Evolutionary conservation across 805 yeast genomes (phyloP).

Genomic region (Saccharomycopsis fermentans): DNA sequence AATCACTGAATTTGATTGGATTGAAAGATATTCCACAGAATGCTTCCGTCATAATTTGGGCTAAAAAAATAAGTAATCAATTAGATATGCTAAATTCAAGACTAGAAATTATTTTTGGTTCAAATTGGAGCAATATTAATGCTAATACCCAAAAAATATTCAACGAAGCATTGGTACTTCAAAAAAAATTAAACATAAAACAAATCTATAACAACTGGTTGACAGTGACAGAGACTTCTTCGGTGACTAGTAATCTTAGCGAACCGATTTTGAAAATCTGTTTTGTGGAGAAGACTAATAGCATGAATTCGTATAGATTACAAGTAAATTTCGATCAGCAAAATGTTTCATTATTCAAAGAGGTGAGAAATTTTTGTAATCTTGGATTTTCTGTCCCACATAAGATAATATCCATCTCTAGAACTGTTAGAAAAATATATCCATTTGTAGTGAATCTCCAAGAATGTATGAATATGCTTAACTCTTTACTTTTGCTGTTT

Average conservation of each 20-base stretch:
- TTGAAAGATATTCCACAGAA: slow-evolving; percentile 38
- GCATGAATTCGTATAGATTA: slow-evolving; percentile 18
- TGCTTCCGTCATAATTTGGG: slow-evolving; percentile 41
- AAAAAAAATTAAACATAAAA: slow-evolving; percentile 37
- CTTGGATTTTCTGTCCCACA: slow-evolving; percentile 52
- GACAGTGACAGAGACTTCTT: slow-evolving; percentile 17
- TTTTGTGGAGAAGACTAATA: slow-evolving; percentile 19
- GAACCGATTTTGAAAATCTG: slow-evolving; percentile 34
- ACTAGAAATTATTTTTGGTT: slow-evolving; percentile 44
- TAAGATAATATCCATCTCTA: slow-evolving; percentile 35
- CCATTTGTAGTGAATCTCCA: slow-evolving; percentile 46
- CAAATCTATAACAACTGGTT: slow-evolving; percentile 42
- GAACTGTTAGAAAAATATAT: slow-evolving; percentile 39
- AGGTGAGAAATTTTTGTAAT: slow-evolving; percentile 39
- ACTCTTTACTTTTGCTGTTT: slow-evolving; percentile 24
- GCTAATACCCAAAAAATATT: slow-evolving; percentile 60
- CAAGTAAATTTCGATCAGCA: slow-evolving; percentile 38
- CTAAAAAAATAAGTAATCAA: slow-evolving; percentile 38
- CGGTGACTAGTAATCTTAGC: slow-evolving; percentile 17
- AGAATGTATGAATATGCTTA: slow-evolving; percentile 40
- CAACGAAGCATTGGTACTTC: slow-evolving; percentile 36
- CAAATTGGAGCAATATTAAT: slow-evolving; percentile 44
- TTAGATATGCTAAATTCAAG: slow-evolving; percentile 33
- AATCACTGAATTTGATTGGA: slow-evolving; percentile 28
- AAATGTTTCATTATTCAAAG: slow-evolving; percentile 36